Evolutionary conservation across 116 monocot genomes (phyloP), one percentile per base, ranked within the genome.

Genomic region (Iris pallida): DNA sequence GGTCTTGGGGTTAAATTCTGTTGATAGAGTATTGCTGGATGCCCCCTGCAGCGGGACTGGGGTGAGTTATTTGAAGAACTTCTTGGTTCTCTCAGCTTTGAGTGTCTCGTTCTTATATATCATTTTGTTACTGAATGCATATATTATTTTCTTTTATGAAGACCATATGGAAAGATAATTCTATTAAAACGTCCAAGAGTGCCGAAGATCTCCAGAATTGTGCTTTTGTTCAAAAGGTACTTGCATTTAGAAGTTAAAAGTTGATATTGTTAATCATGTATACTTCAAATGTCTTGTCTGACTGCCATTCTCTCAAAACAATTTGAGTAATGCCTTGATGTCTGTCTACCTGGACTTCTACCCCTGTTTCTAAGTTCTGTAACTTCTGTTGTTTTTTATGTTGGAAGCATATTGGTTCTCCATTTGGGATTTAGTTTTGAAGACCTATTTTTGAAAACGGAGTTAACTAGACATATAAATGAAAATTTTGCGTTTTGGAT

Each of bases 41-140:
- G 96, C 96, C 3, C 96, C 96, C 45, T 97, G 96, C 76, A 97
- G 85, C 59, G 96, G 96, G 16, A 92, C 87, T 69, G 96, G 96
- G 76, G 96, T 97, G 62, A 79, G 85, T 73, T 53, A 30, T 53
- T 15, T 66, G 9, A n/a, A 11, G 47, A 16, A 42, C 69, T 20
- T 4, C 16, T 4, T 13, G 71, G 7, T 58, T 51, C 42, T 56
- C 57, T 53, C 55, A 19, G 16, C n/a, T 11, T 73, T 19, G 55
- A 46, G 20, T 8, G 52, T 18, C 4, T 62, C 8, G 19, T 70
- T 53, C 57, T 14, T 68, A 14, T 68, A 7, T 8, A 16, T 18
- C 48, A 6, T 19, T 53, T 2, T 58, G 30, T 45, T 66, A 55
- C 59, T 7, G 17, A 68, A 63, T 72, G 14, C 20, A 19, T 53